These are phyloP conservation scores for Phytopythium montanum DNA, from an alignment of 352 stramenopile genomes.

Conservation along the genomic window DNA sequence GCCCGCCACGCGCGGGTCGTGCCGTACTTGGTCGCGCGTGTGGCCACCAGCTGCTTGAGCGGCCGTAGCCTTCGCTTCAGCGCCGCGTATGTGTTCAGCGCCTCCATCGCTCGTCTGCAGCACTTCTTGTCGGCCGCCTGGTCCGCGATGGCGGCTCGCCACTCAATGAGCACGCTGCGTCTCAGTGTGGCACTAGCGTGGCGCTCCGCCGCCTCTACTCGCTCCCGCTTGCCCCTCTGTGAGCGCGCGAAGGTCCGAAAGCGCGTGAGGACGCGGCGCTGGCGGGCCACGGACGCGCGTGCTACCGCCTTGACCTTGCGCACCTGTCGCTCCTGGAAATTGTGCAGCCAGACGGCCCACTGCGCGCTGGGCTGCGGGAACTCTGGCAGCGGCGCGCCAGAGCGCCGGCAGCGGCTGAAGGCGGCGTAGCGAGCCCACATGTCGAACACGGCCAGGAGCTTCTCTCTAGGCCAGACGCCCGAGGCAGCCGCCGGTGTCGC, in stretches of 20 bases:
- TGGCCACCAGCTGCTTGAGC: conserved; percentile 23
- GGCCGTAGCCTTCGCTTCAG: conserved; percentile 39
- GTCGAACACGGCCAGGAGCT: conserved; percentile 56
- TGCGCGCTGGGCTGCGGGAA: conserved; percentile 44
- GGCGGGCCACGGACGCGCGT: conserved; percentile 39
- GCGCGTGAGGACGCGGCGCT: conserved; percentile 41
- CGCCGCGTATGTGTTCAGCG: conserved; percentile 26
- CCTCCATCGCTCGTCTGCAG: conserved; percentile 16
- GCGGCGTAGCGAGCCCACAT: conserved; percentile 62
- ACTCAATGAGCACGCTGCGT: conserved; percentile 26
- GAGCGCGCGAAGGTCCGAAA: conserved; percentile 25
- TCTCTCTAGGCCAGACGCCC: conserved; percentile 57
- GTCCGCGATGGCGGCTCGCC: conserved; percentile 47
- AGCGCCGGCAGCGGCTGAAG: conserved; percentile 49
- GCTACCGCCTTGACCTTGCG: conserved; percentile 59
- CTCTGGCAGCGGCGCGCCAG: conserved; percentile 37
- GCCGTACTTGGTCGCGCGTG: conserved; percentile 13
- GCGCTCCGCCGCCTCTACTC: not conserved
- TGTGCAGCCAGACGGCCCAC: conserved; percentile 74
- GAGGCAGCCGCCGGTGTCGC: conserved; percentile 12
- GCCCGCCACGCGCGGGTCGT: conserved; percentile 25
- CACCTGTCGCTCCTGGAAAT: conserved; percentile 77
- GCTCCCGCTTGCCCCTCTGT: conserved; percentile 1
- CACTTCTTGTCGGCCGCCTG: conserved; percentile 44
- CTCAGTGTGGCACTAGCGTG: conserved; percentile 3